Conservation (phyloP, 176 grass and related monocot genomes). For the Carex scoparia region DNA sequence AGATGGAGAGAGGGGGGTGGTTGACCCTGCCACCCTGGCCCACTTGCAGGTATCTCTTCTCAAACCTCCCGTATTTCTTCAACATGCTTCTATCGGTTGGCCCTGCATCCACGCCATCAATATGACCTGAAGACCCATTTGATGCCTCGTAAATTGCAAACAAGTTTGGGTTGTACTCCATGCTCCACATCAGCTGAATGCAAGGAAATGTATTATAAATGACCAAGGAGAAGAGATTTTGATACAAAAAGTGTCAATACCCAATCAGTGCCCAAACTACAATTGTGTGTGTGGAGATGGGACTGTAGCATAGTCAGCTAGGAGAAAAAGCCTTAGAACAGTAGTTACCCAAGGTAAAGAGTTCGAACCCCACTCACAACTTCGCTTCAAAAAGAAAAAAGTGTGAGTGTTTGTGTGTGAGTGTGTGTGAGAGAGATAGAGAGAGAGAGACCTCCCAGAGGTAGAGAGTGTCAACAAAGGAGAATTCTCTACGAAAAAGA, state of each 20-base stretch:
- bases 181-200: slow-evolving; percentile 95
- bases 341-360: no score
- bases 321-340: no score
- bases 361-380: no score
- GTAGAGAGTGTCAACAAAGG: slow-evolving; percentile 88
- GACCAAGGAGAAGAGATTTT: background rate
- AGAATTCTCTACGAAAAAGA: slow-evolving; percentile 91
- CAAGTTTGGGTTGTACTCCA: slow-evolving; percentile 92
- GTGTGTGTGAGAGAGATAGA: background rate
- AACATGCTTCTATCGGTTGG: slow-evolving; percentile 46
- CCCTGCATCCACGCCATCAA: background rate
- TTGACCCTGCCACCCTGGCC: slow-evolving; percentile 27
- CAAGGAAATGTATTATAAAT: slow-evolving; percentile 19
- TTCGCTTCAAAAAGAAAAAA: no score
- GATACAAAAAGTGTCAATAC: background rate
- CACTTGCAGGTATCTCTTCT: slow-evolving; percentile 49
- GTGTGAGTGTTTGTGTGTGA: background rate
- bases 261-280: background rate
- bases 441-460: slow-evolving; percentile 79
- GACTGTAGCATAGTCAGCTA: no score
- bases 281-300: background rate
- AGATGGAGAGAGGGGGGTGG: slow-evolving; percentile 60
- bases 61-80: slow-evolving; percentile 72
- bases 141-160: slow-evolving; percentile 67
- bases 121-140: background rate